Percentiles rank a stretch among this genome's conserved stretches.
phyloP scores from a whole-genome alignment of 169 alveolate species.

The Plasmodium blacklocki region DNA sequence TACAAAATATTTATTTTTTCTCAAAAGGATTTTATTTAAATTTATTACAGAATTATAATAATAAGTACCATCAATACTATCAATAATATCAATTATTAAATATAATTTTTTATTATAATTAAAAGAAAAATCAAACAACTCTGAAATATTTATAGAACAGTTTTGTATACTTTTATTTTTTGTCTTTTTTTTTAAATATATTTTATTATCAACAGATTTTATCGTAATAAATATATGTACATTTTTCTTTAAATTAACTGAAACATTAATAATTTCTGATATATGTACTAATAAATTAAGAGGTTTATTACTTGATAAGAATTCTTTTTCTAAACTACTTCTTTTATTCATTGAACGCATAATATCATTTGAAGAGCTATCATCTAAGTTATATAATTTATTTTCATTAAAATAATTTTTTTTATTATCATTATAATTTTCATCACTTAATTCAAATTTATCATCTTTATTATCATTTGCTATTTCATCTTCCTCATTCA shows the following conservation, averaged over 20 bases:
- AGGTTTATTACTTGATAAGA: background rate
- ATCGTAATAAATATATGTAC: constrained; percentile 34
- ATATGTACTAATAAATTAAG: constrained; percentile 47
- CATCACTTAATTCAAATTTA: background rate
- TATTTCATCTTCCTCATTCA: background rate
- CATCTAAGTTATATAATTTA: constrained; percentile 16
- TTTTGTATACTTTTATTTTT: constrained; percentile 30
- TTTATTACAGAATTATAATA: constrained; percentile 50
- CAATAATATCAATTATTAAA: constrained; percentile 33
- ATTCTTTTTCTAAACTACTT: background rate
- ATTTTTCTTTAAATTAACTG: constrained; percentile 19
- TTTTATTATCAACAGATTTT: constrained; percentile 62
- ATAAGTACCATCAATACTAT: background rate
- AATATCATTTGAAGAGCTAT: background rate
- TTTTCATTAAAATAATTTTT: constrained; percentile 19
- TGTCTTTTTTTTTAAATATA: constrained; percentile 38
- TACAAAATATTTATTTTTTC: constrained; percentile 16
- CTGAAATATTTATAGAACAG: constrained; percentile 50
- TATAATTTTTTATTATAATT: constrained; percentile 11
- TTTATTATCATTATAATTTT: constrained; percentile 1
- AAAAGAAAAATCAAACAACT: constrained; percentile 35
- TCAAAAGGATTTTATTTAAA: constrained; percentile 47
- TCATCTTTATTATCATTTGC: background rate
- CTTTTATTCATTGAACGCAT: constrained; percentile 9
- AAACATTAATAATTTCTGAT: constrained; percentile 61